Evolutionary conservation across 140 eudicot species (phyloP), one percentile per base, ranked within the genome.

Genomic region (Bidens hawaiensis): DNA sequence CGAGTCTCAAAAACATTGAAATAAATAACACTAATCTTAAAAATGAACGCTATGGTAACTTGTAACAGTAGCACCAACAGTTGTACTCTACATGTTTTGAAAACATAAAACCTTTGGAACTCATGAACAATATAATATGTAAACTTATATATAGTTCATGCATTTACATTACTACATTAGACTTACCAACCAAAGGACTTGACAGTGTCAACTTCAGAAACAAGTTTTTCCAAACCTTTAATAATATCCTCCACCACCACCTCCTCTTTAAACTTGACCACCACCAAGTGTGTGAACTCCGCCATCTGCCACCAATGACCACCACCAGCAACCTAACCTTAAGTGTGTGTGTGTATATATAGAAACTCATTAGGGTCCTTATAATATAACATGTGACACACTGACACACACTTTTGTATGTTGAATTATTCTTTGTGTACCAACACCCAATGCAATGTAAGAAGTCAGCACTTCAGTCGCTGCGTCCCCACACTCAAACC

Each of bases 161-260:
- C 45, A 60, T 17, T 6, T 28, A 24, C 0, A 59, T 31, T 40
- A 31, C 36, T 52, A 62, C 3, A 45, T 24, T 21, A 34, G 16
- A 80, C 75, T 74, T 62, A 91, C 96, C 98, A 91, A 23, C 72
- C 87, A 69, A 91, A 84, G 53, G 98, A 87, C 66, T 84, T 87
- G 80, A 91, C 98, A 57, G 5, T 60, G 16, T 90, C 98, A 56
- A 90, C 54, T 38, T 87, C 82, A 0, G 86, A 71, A 38, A 55
- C 89, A 50, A 90, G 91, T 41, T 87, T 75, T 15, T 91, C 96
- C 86, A 91, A 45, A 19, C 91, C 94, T 54, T 87, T 82, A 36
- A 91, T 54, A 9, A 91, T 54, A 5, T 84, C 91, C 14, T 90
- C 94, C 60, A 84, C 94, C 22, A 63, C 86, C n/a, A 72, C 94